Percentiles rank a stretch among this genome's conserved stretches.
phyloP scores from a whole-genome alignment of 2,329 filamentous ascomycete species.

The Claviceps pazoutovae region DNA sequence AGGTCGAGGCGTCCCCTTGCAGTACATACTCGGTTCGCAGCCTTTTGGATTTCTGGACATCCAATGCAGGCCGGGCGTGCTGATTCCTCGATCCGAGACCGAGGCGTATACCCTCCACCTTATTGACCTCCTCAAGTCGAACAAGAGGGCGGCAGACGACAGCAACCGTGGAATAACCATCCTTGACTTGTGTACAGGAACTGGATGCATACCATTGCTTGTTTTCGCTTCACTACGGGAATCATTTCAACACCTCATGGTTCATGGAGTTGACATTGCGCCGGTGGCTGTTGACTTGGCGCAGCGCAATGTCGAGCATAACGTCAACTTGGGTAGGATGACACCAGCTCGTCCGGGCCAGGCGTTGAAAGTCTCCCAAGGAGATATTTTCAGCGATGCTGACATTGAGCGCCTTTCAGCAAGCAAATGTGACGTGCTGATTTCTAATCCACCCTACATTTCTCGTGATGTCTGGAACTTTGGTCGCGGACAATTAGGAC shows the following conservation, averaged over 20 bases:
- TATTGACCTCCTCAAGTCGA: conserved; percentile 27
- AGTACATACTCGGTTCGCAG: conserved; percentile 80
- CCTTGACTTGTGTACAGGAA: conserved; percentile 80
- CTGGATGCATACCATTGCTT: conserved; percentile 76
- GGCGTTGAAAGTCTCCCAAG: conserved; percentile 29
- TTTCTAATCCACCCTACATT: conserved; percentile 88
- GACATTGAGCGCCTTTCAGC: conserved; percentile 17
- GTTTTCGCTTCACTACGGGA: conserved; percentile 47
- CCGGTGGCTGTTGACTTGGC: conserved; percentile 50
- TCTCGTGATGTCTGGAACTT: conserved; percentile 36
- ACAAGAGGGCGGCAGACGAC: conserved; percentile 5
- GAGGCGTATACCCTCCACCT: conserved; percentile 52
- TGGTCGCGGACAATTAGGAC: conserved; percentile 33
- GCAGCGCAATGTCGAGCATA: conserved; percentile 47
- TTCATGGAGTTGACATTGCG: conserved; percentile 67
- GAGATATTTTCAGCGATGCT: conserved; percentile 34
- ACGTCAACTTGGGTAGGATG: conserved; percentile 30
- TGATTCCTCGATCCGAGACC: conserved; percentile 75
- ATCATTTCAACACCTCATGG: conserved; percentile 26
- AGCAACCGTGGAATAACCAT: conserved; percentile 35
- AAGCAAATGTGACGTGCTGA: conserved; percentile 46
- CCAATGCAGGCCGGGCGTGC: conserved; percentile 57
- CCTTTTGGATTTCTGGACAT: conserved; percentile 80
- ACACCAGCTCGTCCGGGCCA: conserved; percentile 8
- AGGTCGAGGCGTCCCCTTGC: conserved; percentile 57